These are phyloP conservation scores for Cladosporium colombiae DNA, from an alignment of 2,329 filamentous ascomycete genomes.

Conservation along the genomic window DNA sequence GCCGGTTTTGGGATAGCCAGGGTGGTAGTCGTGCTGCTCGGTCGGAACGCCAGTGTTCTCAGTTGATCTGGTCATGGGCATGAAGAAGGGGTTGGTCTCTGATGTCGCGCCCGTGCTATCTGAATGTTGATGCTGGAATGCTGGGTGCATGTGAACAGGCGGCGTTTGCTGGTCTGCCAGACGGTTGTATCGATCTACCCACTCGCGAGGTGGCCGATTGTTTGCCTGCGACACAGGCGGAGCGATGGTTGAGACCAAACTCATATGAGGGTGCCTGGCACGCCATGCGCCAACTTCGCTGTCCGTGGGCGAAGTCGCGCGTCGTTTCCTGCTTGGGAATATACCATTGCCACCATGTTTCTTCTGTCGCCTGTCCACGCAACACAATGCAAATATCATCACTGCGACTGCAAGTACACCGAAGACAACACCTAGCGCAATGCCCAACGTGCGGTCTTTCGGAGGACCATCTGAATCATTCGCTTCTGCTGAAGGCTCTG, in stretches of 20 bases:
- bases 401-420: conserved; percentile 24
- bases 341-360: conserved; percentile 9
- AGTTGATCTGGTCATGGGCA: background rate
- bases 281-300: conserved; percentile 17
- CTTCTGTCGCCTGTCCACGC: conserved; percentile 23
- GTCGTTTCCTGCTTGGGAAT: conserved; percentile 8
- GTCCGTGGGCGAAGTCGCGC: conserved; percentile 11
- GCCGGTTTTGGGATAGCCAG: conserved; percentile 9
- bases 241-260: background rate
- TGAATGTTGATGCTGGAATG: conserved; percentile 6
- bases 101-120: background rate
- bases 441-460: conserved; percentile 24
- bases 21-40: conserved; percentile 15
- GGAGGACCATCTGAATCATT: background rate
- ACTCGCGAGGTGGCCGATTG: conserved; percentile 15
- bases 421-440: conserved; percentile 26
- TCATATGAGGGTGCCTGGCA: conserved; percentile 18
- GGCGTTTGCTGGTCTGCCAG: conserved; percentile 16
- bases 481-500: background rate
- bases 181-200: conserved; percentile 20
- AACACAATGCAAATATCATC: conserved; percentile 22
- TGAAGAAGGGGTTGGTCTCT: conserved; percentile 17
- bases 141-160: conserved; percentile 18
- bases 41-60: background rate
- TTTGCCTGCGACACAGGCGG: background rate